Conservation (phyloP, 2,329 filamentous ascomycete species). For the Hypoxylon rubiginosum region DNA sequence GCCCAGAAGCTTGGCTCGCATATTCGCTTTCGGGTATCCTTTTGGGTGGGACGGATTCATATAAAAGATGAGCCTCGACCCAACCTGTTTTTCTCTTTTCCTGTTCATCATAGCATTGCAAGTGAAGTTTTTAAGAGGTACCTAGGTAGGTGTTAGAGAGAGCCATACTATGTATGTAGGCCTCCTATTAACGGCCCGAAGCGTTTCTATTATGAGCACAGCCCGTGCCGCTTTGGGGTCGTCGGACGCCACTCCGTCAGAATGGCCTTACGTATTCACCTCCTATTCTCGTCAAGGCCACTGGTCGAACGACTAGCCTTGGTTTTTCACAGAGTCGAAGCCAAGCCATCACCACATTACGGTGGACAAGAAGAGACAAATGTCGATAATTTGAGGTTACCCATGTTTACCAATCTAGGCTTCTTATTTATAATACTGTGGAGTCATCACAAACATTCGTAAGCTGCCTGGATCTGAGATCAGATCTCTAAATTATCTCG, state of each 20-base stretch:
- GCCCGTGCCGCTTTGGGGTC: constrained; percentile 19
- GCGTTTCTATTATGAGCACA: constrained; percentile 25
- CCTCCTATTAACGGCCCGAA: not conserved
- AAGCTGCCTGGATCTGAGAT: constrained; percentile 1
- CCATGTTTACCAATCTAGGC: not conserved
- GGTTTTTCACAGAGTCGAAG: constrained; percentile 6
- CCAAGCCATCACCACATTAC: not conserved
- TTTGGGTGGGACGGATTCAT: constrained; percentile 7
- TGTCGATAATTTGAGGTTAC: not conserved
- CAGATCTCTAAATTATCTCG: constrained; percentile 6
- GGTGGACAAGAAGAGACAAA: not conserved
- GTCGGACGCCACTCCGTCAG: constrained; percentile 20
- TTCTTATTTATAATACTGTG: not conserved
- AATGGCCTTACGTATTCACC: constrained; percentile 12
- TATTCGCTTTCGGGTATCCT: constrained; percentile 10
- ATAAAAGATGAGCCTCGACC: constrained; percentile 27
- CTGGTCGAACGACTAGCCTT: constrained; percentile 22
- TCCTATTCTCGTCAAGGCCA: constrained; percentile 8
- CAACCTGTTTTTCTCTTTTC: constrained; percentile 1
- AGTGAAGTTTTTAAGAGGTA: constrained; percentile 7
- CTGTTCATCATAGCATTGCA: constrained; percentile 2
- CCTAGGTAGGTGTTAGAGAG: too few relatives aligned
- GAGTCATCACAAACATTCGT: constrained; percentile 6
- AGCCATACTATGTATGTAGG: not conserved
- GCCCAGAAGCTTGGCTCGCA: constrained; percentile 23